Evolutionary conservation across 2,329 filamentous ascomycete genomes (phyloP), one percentile per base, ranked within the genome.

Genomic region (Epichloe baconii): DNA sequence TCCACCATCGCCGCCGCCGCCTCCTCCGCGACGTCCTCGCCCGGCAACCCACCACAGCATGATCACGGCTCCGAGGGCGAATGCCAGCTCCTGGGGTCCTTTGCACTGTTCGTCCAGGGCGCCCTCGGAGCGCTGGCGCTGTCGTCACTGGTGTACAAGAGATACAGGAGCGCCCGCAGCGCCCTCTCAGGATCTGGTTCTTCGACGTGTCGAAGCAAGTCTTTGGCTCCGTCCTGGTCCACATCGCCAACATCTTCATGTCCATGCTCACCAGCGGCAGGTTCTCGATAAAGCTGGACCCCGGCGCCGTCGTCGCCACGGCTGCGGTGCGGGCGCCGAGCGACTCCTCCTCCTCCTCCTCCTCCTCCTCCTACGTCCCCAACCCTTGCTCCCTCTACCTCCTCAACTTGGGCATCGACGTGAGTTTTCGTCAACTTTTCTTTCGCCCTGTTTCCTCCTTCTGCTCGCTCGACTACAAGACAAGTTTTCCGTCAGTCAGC

Each of bases 151-250:
- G 91, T 97, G 7, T 95, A 82, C 73, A 98, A 98, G 73, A 79
- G 93, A 59, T 95, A 86, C 82, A 80, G 87, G 93, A 98, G 70
- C 78, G 87, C 52, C 91, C 93, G 1, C 91, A 96, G 66, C 79
- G 93, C 51, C 91, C 91, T 1, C 64, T 97, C 62, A 95, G 94
- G 76, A 89, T 98, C 57, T 98, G 93, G 91, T 90, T 87, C 67
- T 98, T 97, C 66, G 93, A 98, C 64, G 93, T 83, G 23, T 95
- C 88, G 35, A 98, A 98, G 73, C 93, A 98, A 73, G 88, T 98
- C 50, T 86, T 97, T 62, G 93, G 93, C 21, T 94, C 89, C 34
- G 83, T 89, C 44, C 76, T 98, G 66, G 82, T 96, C 36, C 93
- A 98, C 69, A 76, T 91, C 44, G 87, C 90, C 58, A 98, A 98